Evolutionary conservation across 768 basidiomycete species (phyloP).

Genomic region (Psilocybe tampanensis): DNA sequence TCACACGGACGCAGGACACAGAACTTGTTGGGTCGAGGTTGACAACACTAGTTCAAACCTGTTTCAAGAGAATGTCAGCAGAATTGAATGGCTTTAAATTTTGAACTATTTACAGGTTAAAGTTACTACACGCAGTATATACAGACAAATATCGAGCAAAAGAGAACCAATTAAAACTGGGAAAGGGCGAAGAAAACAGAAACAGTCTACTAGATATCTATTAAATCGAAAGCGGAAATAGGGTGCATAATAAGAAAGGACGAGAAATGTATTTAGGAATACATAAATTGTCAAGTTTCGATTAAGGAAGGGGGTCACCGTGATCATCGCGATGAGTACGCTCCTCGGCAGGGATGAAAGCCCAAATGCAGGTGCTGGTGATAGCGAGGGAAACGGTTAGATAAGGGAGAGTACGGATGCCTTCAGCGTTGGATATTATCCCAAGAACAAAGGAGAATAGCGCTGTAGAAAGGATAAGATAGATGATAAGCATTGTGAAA

Average conservation of each 20-base stretch:
- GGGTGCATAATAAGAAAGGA: not conserved
- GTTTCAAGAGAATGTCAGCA: not conserved
- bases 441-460: slow-evolving; percentile 54
- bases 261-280: not conserved
- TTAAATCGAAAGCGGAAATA: not conserved
- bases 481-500: not conserved
- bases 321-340: no score
- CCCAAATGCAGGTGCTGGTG: slow-evolving; percentile 40
- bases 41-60: not conserved
- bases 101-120: not conserved
- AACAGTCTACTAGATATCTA: not conserved
- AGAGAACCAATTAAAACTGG: not conserved
- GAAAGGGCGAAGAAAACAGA: not conserved
- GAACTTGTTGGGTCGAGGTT: not conserved
- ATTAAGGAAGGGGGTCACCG: no score
- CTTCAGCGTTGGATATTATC: slow-evolving; percentile 38
- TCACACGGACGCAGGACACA: no score
- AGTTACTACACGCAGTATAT: not conserved
- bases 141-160: not conserved
- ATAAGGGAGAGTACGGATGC: slow-evolving; percentile 41
- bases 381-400: slow-evolving; percentile 43
- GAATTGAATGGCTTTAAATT: not conserved
- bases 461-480: slow-evolving; percentile 30
- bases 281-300: not conserved
- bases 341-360: slow-evolving; percentile 30